phyloP scores from a whole-genome alignment of 306 rosid genomes.

The Lupinus albus region DNA sequence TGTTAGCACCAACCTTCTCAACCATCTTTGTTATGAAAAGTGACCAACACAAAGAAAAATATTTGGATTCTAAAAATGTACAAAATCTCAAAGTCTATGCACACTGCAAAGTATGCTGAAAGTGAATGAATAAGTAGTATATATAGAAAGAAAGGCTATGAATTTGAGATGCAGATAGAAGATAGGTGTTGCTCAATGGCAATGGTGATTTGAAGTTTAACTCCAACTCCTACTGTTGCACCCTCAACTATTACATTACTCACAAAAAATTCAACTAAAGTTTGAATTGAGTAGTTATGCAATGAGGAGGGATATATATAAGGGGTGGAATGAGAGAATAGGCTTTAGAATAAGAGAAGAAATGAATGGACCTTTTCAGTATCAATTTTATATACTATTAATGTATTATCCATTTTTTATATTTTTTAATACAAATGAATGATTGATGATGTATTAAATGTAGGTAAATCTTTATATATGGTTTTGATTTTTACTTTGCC shows the following conservation, averaged over 20 bases:
- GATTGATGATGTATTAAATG: no score
- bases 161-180: no score
- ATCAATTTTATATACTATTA: no score
- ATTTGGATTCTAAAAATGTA: background rate
- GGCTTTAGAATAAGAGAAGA: background rate
- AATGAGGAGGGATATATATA: conserved; percentile 21
- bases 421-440: no score
- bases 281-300: conserved; percentile 4
- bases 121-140: background rate
- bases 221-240: background rate
- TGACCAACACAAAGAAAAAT: conserved; percentile 5
- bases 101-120: background rate
- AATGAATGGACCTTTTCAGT: no score
- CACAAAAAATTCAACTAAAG: conserved; percentile 11
- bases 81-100: conserved; percentile 9
- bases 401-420: no score
- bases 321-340: background rate
- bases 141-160: background rate
- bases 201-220: no score
- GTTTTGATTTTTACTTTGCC: background rate
- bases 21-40: conserved; percentile 50
- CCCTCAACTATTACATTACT: background rate
- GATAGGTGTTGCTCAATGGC: background rate
- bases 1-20: conserved; percentile 45
- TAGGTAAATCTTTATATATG: no score